Evolutionary conservation across 1,284 basidiomycete genomes (phyloP).

Genomic region (Mycena citricolor): DNA sequence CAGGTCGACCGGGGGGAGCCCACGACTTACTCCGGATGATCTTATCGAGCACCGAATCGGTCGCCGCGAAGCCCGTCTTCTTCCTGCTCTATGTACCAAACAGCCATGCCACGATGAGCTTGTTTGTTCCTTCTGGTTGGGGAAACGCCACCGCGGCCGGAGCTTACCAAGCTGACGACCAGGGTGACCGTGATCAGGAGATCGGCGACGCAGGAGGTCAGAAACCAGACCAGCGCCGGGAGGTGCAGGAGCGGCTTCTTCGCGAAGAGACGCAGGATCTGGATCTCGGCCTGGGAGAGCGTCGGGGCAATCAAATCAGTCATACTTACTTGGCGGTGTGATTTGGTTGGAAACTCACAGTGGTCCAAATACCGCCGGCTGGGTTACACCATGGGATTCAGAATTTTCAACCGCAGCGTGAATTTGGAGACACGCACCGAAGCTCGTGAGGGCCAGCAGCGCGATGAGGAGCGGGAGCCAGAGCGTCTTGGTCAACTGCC

Average conservation of each 20-base stretch:
- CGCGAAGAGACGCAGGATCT: constrained; percentile 33
- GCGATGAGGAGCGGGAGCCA: constrained; percentile 38
- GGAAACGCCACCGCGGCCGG: background rate
- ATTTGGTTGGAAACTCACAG: constrained; percentile 31
- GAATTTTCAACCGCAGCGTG: background rate
- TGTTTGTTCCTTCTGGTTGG: too few relatives aligned
- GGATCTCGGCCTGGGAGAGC: too few relatives aligned
- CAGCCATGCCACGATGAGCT: background rate
- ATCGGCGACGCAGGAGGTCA: constrained; percentile 44
- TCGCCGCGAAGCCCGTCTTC: constrained; percentile 43
- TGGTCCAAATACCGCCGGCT: constrained; percentile 44
- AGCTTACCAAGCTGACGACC: constrained; percentile 41
- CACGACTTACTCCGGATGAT: constrained; percentile 41
- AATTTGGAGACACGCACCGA: constrained; percentile 32
- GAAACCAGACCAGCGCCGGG: constrained; percentile 47
- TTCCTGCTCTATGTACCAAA: constrained; percentile 34
- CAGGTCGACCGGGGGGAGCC: background rate
- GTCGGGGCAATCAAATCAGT: too few relatives aligned
- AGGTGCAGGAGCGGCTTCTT: constrained; percentile 41
- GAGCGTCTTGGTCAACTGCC: constrained; percentile 38
- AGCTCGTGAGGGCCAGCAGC: constrained; percentile 38
- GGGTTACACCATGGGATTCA: constrained; percentile 25
- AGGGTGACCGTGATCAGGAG: constrained; percentile 44
- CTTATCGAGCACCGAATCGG: constrained; percentile 43
- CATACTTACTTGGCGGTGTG: too few relatives aligned